Evolutionary conservation across 495 filamentous ascomycete species (phyloP), one percentile per base, ranked within the genome.

Genomic region (Chaetomium tenue): DNA sequence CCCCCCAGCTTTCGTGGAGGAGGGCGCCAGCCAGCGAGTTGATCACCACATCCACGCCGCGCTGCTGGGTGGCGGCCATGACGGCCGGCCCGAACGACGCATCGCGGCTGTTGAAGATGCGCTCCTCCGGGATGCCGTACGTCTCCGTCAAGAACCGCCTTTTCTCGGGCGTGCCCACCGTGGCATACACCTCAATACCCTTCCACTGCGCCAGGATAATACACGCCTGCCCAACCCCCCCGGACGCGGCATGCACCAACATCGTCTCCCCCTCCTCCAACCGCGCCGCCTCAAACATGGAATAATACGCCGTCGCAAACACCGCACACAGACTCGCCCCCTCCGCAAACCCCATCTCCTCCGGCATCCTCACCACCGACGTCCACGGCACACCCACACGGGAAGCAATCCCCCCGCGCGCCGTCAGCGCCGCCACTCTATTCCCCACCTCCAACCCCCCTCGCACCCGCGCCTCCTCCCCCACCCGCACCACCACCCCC

Each of bases 181-280:
- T 87, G 0, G 74, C 79, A 64, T 81, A 88, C 5, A 89, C 74
- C 58, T 83, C 78, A 5, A 82, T 81, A 0, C 83, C 81, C 0
- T 80, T 58, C 6, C 72, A 64, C 53, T 83, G 74, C 0, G 78
- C 77, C 1, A 89, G 62, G 51, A 79, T 73, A 28, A 89, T 80
- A 0, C 84, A 80, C 18, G 84, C 83, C 61, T 85, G 79, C 3
- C 86, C 86, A 0, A 87, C 77, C 26, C 79, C 82, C 23, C 84
- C 83, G 0, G 82, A 74, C 4, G 78, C 86, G 0, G 76, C 75
- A 58, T 88, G 84, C 23, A 89, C 84, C 25, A 89, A 74, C 0
- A 88, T 76, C 0, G 66, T 76, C 60, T 88, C 85, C 60, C 44
- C 86, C 74, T 71, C 67, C 39, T 73, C 48, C 0, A 82, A 58